Evolutionary conservation across 2,329 filamentous ascomycete genomes (phyloP), one percentile per base, ranked within the genome.

Genomic region (Talaromyces marneffei): DNA sequence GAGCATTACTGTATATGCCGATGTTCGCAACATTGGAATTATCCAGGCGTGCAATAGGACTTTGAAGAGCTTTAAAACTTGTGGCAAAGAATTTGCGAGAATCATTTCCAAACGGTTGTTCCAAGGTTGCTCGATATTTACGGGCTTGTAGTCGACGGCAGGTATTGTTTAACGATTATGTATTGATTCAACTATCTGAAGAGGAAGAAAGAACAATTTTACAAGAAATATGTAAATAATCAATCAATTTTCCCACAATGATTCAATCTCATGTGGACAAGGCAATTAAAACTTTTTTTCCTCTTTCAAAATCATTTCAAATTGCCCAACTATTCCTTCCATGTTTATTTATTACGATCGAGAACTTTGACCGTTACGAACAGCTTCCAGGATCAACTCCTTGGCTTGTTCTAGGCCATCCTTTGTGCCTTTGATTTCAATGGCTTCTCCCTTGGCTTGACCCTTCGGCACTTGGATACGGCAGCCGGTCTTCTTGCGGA

Each of bases 391-490:
- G 64, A 99, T 97, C 73, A 96, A 82, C 63, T 96, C 87, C 79
- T 89, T 92, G 55, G 94, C 94, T 74, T 89, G 83, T 76, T 97
- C 91, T 39, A 96, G 86, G 12, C 90, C 91, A 16, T 91, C 89
- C 71, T 84, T 85, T 60, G 83, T 84, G 40, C 94, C 94, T 37
- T 88, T 82, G 69, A 99, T 89, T 79, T 96, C 91, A 72, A 99
- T 97, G 3, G 93, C 91, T 75, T 97, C 92, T 23, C 81, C 83
- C 67, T 79, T 78, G 39, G 80, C 80, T 75, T 95, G 89, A 70
- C 91, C 88, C 66, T 90, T 87, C 23, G 94, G 94, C 42, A 99
- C 93, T 66, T 92, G 92, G 73, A 99, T 95, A 78, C 89, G 92
- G 77, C 92, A 97, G 60, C 90, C 90, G 57, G 92, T 97, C 80